A percentile compares a stretch with the other conserved stretches of the same genome.
Conservation (phyloP, 352 stramenopile genomes). For the Elongisporangium undulatum region DNA sequence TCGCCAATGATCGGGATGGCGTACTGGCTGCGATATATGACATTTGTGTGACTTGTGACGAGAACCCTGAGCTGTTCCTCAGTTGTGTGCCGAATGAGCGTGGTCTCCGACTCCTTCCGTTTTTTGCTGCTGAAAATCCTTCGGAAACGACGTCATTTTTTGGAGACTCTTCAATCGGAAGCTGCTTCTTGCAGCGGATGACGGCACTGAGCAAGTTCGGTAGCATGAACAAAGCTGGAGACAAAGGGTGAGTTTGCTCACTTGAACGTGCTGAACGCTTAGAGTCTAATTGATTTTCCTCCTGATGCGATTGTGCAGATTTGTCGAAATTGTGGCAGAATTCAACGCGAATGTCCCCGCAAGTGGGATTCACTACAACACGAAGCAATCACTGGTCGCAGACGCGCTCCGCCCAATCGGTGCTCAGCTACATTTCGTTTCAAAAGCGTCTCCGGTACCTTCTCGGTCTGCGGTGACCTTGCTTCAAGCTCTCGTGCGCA, state of each 20-base stretch:
- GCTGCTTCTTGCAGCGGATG: constrained; percentile 77
- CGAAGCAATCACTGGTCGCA: constrained; percentile 68
- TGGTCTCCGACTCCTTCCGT: constrained; percentile 61
- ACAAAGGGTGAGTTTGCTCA: constrained; percentile 48
- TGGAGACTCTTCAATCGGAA: constrained; percentile 73
- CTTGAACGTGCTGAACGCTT: neutral
- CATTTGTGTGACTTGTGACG: constrained; percentile 66
- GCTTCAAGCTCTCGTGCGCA: constrained; percentile 81
- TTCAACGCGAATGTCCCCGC: constrained; percentile 90
- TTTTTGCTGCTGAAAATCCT: constrained; percentile 65
- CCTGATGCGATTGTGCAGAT: constrained; percentile 25
- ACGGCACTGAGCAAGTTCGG: constrained; percentile 59
- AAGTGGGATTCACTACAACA: constrained; percentile 82
- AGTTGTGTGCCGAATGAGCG: constrained; percentile 61
- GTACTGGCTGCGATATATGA: constrained; percentile 77
- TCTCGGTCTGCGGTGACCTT: constrained; percentile 65
- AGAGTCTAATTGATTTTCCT: neutral
- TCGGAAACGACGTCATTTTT: constrained; percentile 74
- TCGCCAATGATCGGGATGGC: constrained; percentile 61
- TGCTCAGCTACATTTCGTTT: constrained; percentile 74
- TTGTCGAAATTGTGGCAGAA: constrained; percentile 79
- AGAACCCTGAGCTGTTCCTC: constrained; percentile 74
- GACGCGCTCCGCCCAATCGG: constrained; percentile 78
- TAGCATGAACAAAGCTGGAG: constrained; percentile 41
- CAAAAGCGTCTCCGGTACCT: constrained; percentile 59